Evolutionary conservation across 345 rosid species (phyloP), one percentile per base, ranked within the genome.

Genomic region (Heritiera fomes): DNA sequence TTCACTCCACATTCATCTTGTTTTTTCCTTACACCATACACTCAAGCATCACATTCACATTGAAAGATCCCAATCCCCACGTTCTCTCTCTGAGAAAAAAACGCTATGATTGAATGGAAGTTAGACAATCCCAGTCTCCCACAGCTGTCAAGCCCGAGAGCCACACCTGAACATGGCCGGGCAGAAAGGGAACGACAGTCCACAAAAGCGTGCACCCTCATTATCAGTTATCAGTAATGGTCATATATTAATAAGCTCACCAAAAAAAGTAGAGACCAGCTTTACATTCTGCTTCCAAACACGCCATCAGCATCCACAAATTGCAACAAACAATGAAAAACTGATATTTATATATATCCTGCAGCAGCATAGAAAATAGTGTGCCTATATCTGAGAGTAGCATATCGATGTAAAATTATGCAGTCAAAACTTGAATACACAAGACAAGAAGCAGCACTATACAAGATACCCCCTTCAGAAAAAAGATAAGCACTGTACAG

Each of bases 401-500:
- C 28, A 71, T 32, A 52, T 32, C 28, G 34, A 8, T 17, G 18
- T 9, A 53, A 18, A 52, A 53, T 2, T 12, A 52, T 9, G 49
- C 18, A 5, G 62, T 38, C 75, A 72, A 73, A 72, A 72, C 63
- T 38, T 72, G 47, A 55, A 34, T 53, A 38, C 47, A 34, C 23
- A 34, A 72, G 60, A 17, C 15, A 32, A 71, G 76, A 34, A 17
- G 43, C 32, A 18, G 34, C 47, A 72, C 41, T 53, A 49, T 53
- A 38, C 62, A 73, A n/a, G 40, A 73, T 5, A 34, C 4, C 46
- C 46, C 59, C 6, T 55, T 52, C 7, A 38, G n/a, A 34, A 53
- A 5, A 20, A 71, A 6, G 12, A 70, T 14, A 52, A 34, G 18
- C 63, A 38, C 63, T 55, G 49, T 73, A 73, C 76, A 55, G 64